Percentiles rank a stretch among this genome's conserved stretches.
Evolutionary conservation across 1,284 basidiomycete species (phyloP).

Genomic region (Moesziomyces sp.): DNA sequence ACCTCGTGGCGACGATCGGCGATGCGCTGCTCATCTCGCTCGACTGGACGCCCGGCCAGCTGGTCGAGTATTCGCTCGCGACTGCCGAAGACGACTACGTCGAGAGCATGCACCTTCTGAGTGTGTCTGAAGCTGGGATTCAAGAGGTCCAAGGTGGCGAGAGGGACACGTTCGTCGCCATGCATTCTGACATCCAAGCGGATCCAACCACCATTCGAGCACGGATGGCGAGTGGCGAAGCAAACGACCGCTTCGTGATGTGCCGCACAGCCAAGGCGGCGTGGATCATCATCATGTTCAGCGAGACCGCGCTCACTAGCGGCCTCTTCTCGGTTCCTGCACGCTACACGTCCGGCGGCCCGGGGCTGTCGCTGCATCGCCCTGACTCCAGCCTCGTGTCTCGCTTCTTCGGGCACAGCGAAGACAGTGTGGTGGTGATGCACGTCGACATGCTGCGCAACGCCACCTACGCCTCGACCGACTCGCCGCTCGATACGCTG

Average conservation of each 20-base stretch:
- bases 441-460: slow-evolving; percentile 38
- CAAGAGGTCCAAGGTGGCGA: neutral
- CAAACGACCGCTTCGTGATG: slow-evolving; percentile 1
- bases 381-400: slow-evolving; percentile 1
- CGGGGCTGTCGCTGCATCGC: neutral
- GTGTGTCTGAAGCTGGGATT: neutral
- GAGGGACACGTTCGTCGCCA: slow-evolving; percentile 5
- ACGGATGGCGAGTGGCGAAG: neutral
- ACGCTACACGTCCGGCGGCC: neutral
- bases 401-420: slow-evolving; percentile 25
- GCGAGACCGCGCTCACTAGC: slow-evolving; percentile 6
- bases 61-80: slow-evolving; percentile 22
- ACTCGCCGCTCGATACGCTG: slow-evolving; percentile 24
- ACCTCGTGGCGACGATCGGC: slow-evolving; percentile 60
- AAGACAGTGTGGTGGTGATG: slow-evolving; percentile 27
- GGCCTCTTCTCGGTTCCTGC: slow-evolving; percentile 24
- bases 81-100: slow-evolving; percentile 4
- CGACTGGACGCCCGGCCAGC: slow-evolving; percentile 18
- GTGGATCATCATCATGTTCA: slow-evolving; percentile 10
- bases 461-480: slow-evolving; percentile 31
- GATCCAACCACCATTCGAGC: slow-evolving; percentile 1
- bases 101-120: slow-evolving; percentile 12
- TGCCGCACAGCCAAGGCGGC: slow-evolving; percentile 18
- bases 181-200: slow-evolving; percentile 12
- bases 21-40: slow-evolving; percentile 19